These are phyloP conservation scores for Trapa bicornis DNA, from an alignment of 345 rosid species.

Conservation along the genomic window DNA sequence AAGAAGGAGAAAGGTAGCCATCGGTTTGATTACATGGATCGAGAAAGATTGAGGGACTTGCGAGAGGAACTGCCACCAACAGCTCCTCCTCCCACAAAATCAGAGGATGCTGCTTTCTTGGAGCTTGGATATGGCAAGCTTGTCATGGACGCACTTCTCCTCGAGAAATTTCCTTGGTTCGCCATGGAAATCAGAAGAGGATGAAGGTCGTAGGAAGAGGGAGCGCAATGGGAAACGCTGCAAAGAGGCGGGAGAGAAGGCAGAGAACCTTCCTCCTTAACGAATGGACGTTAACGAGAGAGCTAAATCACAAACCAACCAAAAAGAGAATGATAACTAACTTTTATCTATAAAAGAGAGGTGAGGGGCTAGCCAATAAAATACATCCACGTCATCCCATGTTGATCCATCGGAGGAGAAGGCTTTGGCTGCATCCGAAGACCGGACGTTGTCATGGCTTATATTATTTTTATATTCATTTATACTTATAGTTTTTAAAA, in stretches of 20 bases:
- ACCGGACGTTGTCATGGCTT: no score
- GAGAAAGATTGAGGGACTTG: conserved; percentile 47
- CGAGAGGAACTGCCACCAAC: conserved; percentile 41
- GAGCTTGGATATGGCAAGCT: conserved; percentile 1
- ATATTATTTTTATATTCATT: no score
- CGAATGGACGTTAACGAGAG: neutral
- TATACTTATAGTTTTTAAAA: no score
- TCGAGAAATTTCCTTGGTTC: conserved; percentile 55
- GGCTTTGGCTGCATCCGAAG: no score
- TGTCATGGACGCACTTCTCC: conserved; percentile 26
- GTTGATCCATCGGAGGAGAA: no score
- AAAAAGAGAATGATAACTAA: neutral
- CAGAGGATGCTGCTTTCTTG: neutral
- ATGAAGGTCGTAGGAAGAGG: neutral
- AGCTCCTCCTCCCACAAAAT: conserved; percentile 16
- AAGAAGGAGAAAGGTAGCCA: neutral
- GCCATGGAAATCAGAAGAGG: conserved; percentile 29
- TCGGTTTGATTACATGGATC: conserved; percentile 32
- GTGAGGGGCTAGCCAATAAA: neutral
- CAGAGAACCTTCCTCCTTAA: neutral
- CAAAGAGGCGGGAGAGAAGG: neutral
- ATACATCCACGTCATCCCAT: neutral
- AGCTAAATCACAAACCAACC: neutral
- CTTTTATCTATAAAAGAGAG: neutral
- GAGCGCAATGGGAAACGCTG: neutral